phyloP scores from a whole-genome alignment of 176 grass and related monocot species.

The Panicum miliaceum region DNA sequence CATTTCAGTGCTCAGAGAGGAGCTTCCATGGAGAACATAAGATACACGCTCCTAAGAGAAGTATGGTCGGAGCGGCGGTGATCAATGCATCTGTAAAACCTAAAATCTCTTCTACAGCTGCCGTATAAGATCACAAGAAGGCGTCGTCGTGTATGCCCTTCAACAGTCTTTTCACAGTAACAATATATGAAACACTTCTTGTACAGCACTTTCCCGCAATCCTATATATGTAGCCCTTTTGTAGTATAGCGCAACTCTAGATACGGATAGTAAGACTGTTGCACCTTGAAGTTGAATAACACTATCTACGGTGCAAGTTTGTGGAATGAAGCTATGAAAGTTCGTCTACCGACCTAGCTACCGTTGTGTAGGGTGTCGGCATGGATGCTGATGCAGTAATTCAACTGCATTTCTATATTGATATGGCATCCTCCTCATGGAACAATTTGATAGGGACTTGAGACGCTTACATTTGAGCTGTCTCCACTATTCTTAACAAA shows the following conservation, averaged over 20 bases:
- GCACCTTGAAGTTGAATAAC: constrained; percentile 2
- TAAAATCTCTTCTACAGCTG: constrained; percentile 20
- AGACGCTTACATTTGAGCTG: constrained; percentile 38
- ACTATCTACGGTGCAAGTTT: background rate
- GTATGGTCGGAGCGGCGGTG: constrained; percentile 63
- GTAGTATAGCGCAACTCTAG: constrained; percentile 21
- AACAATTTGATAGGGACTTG: constrained; percentile 23
- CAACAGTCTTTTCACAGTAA: background rate
- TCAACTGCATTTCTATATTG: constrained; percentile 2
- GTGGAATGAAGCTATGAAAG: background rate
- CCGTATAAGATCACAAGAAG: constrained; percentile 33
- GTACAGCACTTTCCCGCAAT: constrained; percentile 51
- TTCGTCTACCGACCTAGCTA: background rate
- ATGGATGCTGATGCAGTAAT: background rate
- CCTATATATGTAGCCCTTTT: constrained; percentile 32
- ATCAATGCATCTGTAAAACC: constrained; percentile 35
- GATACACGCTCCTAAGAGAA: constrained; percentile 74
- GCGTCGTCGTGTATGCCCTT: background rate
- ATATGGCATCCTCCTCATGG: background rate
- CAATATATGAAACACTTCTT: constrained; percentile 17
- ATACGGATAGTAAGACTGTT: background rate
- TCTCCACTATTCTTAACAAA: constrained; percentile 35
- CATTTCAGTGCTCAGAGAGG: constrained; percentile 36
- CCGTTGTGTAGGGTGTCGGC: background rate
- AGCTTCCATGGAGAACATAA: constrained; percentile 52